phyloP scores from a whole-genome alignment of 148 eudicot species.

The Rhododendron henanense region DNA sequence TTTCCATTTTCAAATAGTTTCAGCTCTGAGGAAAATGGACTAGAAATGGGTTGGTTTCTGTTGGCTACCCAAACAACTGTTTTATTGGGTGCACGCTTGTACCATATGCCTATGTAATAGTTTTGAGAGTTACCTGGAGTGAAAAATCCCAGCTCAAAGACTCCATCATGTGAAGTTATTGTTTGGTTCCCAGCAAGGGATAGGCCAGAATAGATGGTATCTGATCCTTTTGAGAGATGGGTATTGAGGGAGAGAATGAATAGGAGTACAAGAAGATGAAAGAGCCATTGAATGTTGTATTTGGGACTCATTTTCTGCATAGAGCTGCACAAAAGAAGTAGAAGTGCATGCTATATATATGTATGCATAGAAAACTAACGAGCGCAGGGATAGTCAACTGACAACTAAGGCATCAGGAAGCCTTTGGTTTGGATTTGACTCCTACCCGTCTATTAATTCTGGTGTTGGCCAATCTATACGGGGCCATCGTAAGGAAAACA shows the following conservation, averaged over 20 bases:
- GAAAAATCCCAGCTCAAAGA: neutral
- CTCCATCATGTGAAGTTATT: neutral
- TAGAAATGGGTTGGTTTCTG: neutral
- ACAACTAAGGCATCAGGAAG: neutral
- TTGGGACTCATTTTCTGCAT: conserved; percentile 1
- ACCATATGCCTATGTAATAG: neutral
- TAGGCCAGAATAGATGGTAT: neutral
- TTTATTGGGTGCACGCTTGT: neutral
- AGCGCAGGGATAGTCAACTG: too few species aligned
- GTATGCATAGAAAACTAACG: too few species aligned
- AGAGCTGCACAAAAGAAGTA: neutral
- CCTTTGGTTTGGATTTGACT: neutral
- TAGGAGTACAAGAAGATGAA: neutral
- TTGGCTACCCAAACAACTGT: neutral
- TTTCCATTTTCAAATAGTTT: conserved; percentile 3
- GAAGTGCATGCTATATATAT: neutral
- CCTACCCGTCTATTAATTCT: too few species aligned
- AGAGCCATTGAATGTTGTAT: neutral
- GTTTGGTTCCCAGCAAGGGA: neutral
- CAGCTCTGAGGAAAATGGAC: neutral
- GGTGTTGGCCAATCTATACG: too few species aligned
- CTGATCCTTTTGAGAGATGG: neutral
- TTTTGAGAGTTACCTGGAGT: neutral
- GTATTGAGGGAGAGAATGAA: neutral
- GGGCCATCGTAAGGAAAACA: too few species aligned